Base-by-base conservation (phyloP, 345 rosid genomes). In the Arabis alpina region DNA sequence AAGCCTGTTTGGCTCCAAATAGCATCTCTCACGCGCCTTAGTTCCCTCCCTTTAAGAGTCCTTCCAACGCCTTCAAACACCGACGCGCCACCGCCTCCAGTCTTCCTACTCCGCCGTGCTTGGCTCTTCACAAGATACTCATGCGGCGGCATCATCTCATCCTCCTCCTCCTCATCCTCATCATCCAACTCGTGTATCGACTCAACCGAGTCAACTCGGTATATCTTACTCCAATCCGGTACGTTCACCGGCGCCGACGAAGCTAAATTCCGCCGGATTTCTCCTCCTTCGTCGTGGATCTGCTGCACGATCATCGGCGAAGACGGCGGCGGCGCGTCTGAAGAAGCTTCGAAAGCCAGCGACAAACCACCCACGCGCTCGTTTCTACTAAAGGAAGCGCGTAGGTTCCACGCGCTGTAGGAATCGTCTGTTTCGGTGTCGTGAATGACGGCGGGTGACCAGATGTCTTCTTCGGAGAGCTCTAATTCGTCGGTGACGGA, bases 1-100 rank as follows among this genome's bases (percentile, higher is more conserved):
- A 86, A 85, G n/a, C 95, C 95, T 2, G 95, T 89, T 65, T 82
- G 88, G 83, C 94, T 95, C 99, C 99, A 95, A 16, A 95, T 90
- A 0, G 93, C 98, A 43, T 95, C 99, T 2, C 98, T 84, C 61
- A 94, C 93, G 58, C 96, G 91, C 59, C 98, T 74, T 80, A 94
- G 9, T 76, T 94, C 97, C n/a, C 99, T 82, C 1, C 99, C 99
- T 78, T 89, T 94, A 0, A 94, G 90, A 13, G 98, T 94, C 57
- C 97, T 81, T 7, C 99, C 99, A 9, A 86, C 89, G 1, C 98
- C 98, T 61, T 94, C 93, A 10, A 87, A 83, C 34, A 94, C 87
- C n/a, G 98, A 92, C 54, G 86, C 80, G 24, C 73, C 76, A 3
- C 89, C 61, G 4, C 55, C 77, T 14, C 79, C 68, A 0, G 11